phyloP scores from a whole-genome alignment of 2,329 filamentous ascomycete genomes.

The Juglanconis juglandina region DNA sequence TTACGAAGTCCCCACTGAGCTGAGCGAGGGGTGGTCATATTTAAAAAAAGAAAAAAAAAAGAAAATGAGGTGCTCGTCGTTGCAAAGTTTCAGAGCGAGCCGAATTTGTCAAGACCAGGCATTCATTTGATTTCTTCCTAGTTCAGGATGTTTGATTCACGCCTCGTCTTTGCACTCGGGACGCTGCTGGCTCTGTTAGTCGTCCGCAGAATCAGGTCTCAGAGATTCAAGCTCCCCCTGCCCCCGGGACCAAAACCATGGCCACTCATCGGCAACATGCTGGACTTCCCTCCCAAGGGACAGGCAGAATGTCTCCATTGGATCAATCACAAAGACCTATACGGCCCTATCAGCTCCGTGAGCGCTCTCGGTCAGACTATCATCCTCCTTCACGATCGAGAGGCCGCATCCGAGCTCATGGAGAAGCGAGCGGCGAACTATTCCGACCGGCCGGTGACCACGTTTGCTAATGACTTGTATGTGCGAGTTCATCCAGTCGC shows the following conservation, averaged over 20 bases:
- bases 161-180: neutral
- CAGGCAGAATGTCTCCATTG: conserved; percentile 5
- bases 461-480: neutral
- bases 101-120: too few species aligned
- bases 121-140: too few species aligned
- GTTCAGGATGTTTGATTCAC: too few species aligned
- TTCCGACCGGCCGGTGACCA: neutral
- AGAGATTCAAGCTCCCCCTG: neutral
- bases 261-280: conserved; percentile 4
- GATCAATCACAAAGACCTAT: conserved; percentile 1
- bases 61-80: too few species aligned
- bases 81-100: too few species aligned
- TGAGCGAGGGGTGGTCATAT: too few species aligned
- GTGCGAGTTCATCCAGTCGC: too few species aligned
- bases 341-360: conserved; percentile 12
- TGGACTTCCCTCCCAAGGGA: neutral
- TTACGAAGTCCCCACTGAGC: too few species aligned
- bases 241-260: conserved; percentile 9
- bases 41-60: too few species aligned
- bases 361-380: conserved; percentile 6
- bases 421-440: conserved; percentile 3
- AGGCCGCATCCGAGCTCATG: conserved; percentile 5
- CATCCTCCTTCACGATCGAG: neutral
- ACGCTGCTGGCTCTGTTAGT: too few species aligned
- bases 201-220: too few species aligned